phyloP scores from a whole-genome alignment of 345 rosid species.

The Salix brachista region DNA sequence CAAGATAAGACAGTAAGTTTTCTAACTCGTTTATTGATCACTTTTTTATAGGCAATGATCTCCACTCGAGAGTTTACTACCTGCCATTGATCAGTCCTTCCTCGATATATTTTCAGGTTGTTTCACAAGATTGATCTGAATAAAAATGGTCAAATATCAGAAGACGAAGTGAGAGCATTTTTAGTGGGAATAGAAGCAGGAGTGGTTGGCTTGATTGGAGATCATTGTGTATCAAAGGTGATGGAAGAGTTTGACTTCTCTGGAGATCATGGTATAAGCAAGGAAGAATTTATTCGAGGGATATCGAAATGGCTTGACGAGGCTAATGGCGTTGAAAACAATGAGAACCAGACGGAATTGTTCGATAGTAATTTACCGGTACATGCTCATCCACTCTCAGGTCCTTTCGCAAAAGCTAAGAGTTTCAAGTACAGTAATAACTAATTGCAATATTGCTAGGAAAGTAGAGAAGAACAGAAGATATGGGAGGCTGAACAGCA shows the following conservation, averaged over 20 bases:
- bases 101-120: conserved; percentile 24
- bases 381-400: neutral
- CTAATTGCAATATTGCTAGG: conserved; percentile 14
- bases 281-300: conserved; percentile 33
- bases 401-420: neutral
- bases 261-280: conserved; percentile 24
- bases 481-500: conserved; percentile 14
- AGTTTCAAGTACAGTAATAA: too few species aligned
- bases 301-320: conserved; percentile 33
- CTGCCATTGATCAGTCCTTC: neutral
- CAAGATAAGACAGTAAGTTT: conserved; percentile 26
- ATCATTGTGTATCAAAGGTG: conserved; percentile 21
- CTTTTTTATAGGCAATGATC: neutral
- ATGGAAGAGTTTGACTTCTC: conserved; percentile 36
- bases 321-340: neutral
- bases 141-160: conserved; percentile 18
- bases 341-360: neutral
- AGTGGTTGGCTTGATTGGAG: conserved; percentile 22
- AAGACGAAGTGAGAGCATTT: conserved; percentile 35
- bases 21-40: neutral
- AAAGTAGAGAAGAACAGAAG: conserved; percentile 23
- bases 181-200: conserved; percentile 38
- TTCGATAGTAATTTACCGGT: conserved; percentile 15
- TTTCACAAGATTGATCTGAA: conserved; percentile 37
- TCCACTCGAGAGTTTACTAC: neutral